Evolutionary conservation across 2,329 filamentous ascomycete species (phyloP).

Genomic region (Simplicillium sp.): DNA sequence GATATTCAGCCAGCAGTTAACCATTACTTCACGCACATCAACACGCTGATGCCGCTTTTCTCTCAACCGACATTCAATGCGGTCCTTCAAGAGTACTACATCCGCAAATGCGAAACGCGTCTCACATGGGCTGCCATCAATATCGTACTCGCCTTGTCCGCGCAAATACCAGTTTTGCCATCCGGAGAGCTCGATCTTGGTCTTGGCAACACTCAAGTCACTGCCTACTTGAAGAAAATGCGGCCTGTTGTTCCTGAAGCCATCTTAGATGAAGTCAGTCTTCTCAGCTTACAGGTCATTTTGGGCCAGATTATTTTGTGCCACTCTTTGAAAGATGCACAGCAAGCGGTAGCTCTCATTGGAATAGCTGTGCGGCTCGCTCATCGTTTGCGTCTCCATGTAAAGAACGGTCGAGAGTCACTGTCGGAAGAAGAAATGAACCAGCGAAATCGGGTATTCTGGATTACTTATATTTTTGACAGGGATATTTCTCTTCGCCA

Average conservation of each 20-base stretch:
- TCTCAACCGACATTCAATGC: constrained; percentile 24
- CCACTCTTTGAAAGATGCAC: constrained; percentile 24
- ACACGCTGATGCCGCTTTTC: constrained; percentile 26
- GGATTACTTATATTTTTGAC: constrained; percentile 30
- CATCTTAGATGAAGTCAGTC: constrained; percentile 24
- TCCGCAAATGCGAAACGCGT: constrained; percentile 11
- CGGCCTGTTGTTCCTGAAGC: constrained; percentile 27
- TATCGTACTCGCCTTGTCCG: constrained; percentile 27
- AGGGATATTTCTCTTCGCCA: constrained; percentile 28
- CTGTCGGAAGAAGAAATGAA: constrained; percentile 19
- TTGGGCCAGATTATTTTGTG: constrained; percentile 27
- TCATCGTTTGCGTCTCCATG: constrained; percentile 25
- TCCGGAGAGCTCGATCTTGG: neutral
- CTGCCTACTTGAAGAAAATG: constrained; percentile 24
- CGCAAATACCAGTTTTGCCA: constrained; percentile 12
- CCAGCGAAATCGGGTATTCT: constrained; percentile 28
- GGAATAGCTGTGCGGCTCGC: constrained; percentile 27
- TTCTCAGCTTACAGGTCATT: constrained; percentile 27
- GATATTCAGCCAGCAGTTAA: constrained; percentile 25
- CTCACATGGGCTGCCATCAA: constrained; percentile 27
- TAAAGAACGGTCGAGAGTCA: constrained; percentile 12
- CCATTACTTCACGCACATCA: constrained; percentile 25
- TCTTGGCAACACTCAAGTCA: constrained; percentile 5
- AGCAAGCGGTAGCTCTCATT: constrained; percentile 26
- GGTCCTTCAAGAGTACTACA: constrained; percentile 24